Percentiles rank a stretch among this genome's conserved stretches.
Evolutionary conservation across 1,284 basidiomycete genomes (phyloP).

Genomic region (Golubevia pallescens): DNA sequence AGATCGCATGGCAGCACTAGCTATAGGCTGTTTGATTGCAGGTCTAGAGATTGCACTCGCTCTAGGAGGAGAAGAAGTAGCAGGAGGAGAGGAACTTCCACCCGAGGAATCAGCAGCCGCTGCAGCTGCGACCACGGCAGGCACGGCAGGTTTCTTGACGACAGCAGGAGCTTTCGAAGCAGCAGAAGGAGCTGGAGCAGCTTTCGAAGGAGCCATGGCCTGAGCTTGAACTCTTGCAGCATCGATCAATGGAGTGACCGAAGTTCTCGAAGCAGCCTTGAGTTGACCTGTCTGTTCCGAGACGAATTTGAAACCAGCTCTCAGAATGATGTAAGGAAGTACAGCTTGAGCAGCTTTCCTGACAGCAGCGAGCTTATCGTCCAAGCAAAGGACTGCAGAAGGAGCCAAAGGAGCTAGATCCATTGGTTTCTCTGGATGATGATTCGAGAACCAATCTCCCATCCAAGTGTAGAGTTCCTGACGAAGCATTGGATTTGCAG

Average conservation of each 20-base stretch:
- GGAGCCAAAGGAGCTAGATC: conserved; percentile 78
- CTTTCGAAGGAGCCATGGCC: conserved; percentile 9
- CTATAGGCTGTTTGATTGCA: conserved; percentile 24
- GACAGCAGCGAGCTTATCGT: conserved; percentile 89
- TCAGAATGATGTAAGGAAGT: conserved; percentile 78
- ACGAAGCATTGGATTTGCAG: conserved; percentile 85
- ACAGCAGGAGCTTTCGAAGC: conserved; percentile 38
- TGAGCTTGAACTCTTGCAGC: conserved; percentile 65
- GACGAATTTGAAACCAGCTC: conserved; percentile 82
- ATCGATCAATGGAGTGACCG: conserved; percentile 86
- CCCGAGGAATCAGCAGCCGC: conserved; percentile 39
- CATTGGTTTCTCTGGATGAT: conserved; percentile 68
- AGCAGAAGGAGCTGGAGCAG: conserved; percentile 32
- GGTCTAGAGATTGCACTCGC: conserved; percentile 22
- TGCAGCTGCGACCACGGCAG: conserved; percentile 20
- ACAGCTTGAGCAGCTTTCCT: conserved; percentile 86
- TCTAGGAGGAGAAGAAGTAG: conserved; percentile 27
- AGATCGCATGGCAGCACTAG: conserved; percentile 40
- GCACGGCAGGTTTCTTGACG: conserved; percentile 17
- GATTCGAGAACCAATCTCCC: conserved; percentile 77
- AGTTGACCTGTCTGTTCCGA: conserved; percentile 83
- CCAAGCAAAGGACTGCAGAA: conserved; percentile 80
- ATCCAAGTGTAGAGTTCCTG: conserved; percentile 85
- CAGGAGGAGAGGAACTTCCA: conserved; percentile 55
- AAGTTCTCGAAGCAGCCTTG: conserved; percentile 87